Evolutionary conservation across 257 asterid species (phyloP).

Genomic region (Nicotiana knightiana): DNA sequence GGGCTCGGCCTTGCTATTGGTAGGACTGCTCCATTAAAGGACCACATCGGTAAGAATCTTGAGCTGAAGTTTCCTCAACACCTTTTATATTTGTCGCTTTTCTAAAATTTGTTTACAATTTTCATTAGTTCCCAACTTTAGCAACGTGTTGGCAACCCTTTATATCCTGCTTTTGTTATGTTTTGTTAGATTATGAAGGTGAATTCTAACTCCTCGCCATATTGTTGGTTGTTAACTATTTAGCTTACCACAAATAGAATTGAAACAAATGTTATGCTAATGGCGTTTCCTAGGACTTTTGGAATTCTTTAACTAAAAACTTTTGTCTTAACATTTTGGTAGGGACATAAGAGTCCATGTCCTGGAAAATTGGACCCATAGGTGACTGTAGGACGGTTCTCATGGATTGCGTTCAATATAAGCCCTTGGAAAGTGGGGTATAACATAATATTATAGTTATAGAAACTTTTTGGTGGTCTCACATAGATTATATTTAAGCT

Average conservation of each 20-base stretch:
- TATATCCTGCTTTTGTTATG: neutral
- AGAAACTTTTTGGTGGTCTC: neutral
- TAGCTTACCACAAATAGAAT: neutral
- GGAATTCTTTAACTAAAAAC: neutral
- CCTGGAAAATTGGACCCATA: neutral
- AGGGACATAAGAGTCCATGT: neutral
- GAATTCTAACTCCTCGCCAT: neutral
- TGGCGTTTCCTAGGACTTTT: neutral
- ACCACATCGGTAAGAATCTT: conserved; percentile 39
- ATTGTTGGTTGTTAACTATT: neutral
- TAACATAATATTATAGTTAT: neutral
- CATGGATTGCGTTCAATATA: neutral
- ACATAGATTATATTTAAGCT: neutral
- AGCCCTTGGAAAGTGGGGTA: neutral
- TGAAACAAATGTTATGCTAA: neutral
- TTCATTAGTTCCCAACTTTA: neutral
- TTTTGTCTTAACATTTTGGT: neutral
- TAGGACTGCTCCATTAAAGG: conserved; percentile 24
- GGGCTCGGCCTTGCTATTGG: conserved; percentile 89
- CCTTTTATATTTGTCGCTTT: neutral
- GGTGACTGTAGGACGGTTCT: neutral
- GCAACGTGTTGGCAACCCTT: neutral
- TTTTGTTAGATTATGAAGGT: neutral
- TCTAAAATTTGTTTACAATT: neutral
- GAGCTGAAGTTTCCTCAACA: neutral